Percentiles rank a stretch among this genome's conserved stretches.
phyloP scores from a whole-genome alignment of 768 basidiomycete species.

The Cubamyces sp. region DNA sequence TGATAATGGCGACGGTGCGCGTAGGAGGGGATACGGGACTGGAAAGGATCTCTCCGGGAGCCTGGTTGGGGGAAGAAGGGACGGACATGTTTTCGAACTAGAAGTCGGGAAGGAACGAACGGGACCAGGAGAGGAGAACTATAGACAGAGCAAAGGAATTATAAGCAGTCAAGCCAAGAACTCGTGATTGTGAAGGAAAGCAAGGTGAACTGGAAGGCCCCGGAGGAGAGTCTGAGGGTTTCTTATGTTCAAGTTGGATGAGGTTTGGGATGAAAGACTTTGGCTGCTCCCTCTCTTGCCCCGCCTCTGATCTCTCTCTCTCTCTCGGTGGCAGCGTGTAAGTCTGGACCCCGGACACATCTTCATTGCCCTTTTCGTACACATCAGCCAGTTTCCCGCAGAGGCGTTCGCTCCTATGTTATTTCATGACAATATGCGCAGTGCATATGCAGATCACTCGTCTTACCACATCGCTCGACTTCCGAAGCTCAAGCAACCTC shows the following conservation, averaged over 20 bases:
- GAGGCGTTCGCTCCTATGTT: too few species aligned
- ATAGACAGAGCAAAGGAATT: conserved; percentile 1
- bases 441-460: too few species aligned
- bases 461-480: not conserved
- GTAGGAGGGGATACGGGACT: conserved; percentile 33
- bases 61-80: conserved; percentile 20
- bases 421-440: not conserved
- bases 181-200: conserved; percentile 11
- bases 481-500: not conserved
- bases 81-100: conserved; percentile 18
- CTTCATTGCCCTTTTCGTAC: conserved; percentile 1
- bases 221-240: conserved; percentile 15
- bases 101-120: conserved; percentile 14
- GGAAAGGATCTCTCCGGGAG: conserved; percentile 19
- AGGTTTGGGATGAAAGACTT: conserved; percentile 11
- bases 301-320: conserved; percentile 3
- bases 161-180: not conserved
- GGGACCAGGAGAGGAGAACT: not conserved
- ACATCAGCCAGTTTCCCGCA: too few species aligned
- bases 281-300: not conserved
- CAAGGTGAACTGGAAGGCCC: conserved; percentile 23
- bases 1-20: conserved; percentile 86
- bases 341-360: conserved; percentile 15
- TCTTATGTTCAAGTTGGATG: conserved; percentile 24
- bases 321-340: conserved; percentile 3